Evolutionary conservation across 116 monocot species (phyloP), one percentile per base, ranked within the genome.

Genomic region (Cymodocea nodosa): DNA sequence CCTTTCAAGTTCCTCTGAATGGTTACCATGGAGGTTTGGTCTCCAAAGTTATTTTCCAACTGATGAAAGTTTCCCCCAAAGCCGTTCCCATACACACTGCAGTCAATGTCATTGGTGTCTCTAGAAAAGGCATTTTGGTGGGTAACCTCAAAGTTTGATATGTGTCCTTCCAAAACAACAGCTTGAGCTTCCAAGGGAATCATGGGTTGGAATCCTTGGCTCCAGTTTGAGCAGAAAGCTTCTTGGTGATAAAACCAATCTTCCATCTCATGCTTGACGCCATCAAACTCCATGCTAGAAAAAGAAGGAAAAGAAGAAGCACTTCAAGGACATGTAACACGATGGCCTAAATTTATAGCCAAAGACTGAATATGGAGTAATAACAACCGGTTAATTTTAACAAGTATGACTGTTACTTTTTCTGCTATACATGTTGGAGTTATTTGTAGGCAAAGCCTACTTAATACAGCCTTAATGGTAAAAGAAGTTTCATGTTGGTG

Each of bases 231-330:
- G 56, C 11, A 18, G 56, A 56, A 18, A 56, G 56, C 4, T 23
- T 56, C 23, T 24, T 18, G 23, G 4, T 12, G 23, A 10, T 12
- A 23, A 56, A 56, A 5, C 13, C 19, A 22, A 56, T 56, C 56
- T 56, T 7, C 60, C 25, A 30, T 60, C 60, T 60, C 60, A 60
- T 60, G 60, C 17, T 60, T 36, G 35, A n/a, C 2, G 35, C 60
- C 35, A 59, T 61, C 61, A 61, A 35, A 61, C 61, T 37, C 37
- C 61, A 61, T 61, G 17, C 2, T 6, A 36, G 25, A 35, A 23
- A 30, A 35, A 60, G 4, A 4, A 13, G 37, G 16, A 15, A 58
- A 25, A 25, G 24, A 25, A 57, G 25, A 23, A 57, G 20, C 57
- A 57, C 0, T 44, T 44, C 44, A 44, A 44, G 12, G 44, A 44